Evolutionary conservation across 2,329 filamentous ascomycete species (phyloP).

Genomic region (Penicillium polonicum): DNA sequence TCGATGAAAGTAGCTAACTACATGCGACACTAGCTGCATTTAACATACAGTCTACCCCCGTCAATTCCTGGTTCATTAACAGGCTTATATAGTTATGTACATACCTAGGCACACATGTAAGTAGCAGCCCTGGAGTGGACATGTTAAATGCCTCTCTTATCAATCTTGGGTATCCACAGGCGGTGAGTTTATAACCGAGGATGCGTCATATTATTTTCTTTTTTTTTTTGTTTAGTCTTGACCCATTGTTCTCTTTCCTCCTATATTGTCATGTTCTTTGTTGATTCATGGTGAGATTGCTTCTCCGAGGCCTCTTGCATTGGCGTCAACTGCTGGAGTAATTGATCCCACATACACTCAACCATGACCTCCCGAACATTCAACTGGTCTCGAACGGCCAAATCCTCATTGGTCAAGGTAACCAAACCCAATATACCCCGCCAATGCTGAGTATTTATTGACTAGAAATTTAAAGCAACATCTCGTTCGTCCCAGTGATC

Average conservation of each 20-base stretch:
- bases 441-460: conserved; percentile 5
- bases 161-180: conserved; percentile 11
- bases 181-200: conserved; percentile 10
- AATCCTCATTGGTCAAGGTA: conserved; percentile 32
- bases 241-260: background rate
- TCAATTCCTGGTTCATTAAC: background rate
- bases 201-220: conserved; percentile 11
- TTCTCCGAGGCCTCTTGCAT: background rate
- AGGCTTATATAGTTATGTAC: background rate
- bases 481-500: conserved; percentile 18
- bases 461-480: conserved; percentile 20
- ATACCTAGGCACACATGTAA: too few relatives aligned
- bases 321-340: conserved; percentile 2
- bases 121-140: background rate
- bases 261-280: conserved; percentile 8
- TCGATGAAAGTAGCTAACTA: too few relatives aligned
- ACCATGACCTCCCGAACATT: conserved; percentile 40
- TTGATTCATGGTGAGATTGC: conserved; percentile 13
- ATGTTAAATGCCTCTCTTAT: conserved; percentile 9
- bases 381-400: conserved; percentile 32
- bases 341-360: conserved; percentile 5
- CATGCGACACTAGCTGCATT: too few relatives aligned
- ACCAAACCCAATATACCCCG: background rate
- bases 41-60: too few relatives aligned
- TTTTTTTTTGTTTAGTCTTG: conserved; percentile 6